Base-by-base conservation (phyloP, 75 land plant species). In the Cryptomeria japonica region DNA sequence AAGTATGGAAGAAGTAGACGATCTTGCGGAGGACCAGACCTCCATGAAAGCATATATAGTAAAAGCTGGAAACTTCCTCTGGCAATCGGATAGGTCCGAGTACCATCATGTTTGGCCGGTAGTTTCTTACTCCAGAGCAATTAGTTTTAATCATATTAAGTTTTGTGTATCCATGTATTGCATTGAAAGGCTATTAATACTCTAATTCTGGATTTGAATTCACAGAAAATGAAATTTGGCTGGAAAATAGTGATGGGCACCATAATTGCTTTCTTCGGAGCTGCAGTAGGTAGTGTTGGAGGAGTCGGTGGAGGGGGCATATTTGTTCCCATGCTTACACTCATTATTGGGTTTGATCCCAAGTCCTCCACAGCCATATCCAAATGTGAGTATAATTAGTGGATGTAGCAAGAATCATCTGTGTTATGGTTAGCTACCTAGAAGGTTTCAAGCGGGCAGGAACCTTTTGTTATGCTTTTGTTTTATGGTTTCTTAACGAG, bases 271-370 rank as follows among this genome's bases (percentile, higher is more conserved):
- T 92, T 93, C 85, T 84, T 92, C 49, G 98, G 98, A 84, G 98
- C 95, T 28, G 93, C 95, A 22, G 90, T 94, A 61, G 95, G 96
- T 41, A 94, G 96, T 84, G 98, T 93, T 25, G 98, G 96, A 16
- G 98, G 98, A 5, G 96, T 96, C 58, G 98, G 98, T 37, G 98
- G 98, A 6, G 98, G 98, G 16, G 98, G 97, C 1, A 92, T 96
- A 32, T 96, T 94, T 87, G 95, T 96, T 86, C 98, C 98, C 2
- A 91, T 96, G 93, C 93, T 96, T 86, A 91, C 73, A 61, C 90
- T 96, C 3, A 86, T 96, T 31, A 89, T 96, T 56, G 96, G 95
- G 19, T 97, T 97, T 83, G 96, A 96, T 87, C 85, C 93, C 5
- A 96, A 97, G 85, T 93, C 97, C 12, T 87, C 97, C 9, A 93